These are phyloP conservation scores for Cryphonectria japonica DNA, from an alignment of 2,329 filamentous ascomycete species.

Conservation along the genomic window DNA sequence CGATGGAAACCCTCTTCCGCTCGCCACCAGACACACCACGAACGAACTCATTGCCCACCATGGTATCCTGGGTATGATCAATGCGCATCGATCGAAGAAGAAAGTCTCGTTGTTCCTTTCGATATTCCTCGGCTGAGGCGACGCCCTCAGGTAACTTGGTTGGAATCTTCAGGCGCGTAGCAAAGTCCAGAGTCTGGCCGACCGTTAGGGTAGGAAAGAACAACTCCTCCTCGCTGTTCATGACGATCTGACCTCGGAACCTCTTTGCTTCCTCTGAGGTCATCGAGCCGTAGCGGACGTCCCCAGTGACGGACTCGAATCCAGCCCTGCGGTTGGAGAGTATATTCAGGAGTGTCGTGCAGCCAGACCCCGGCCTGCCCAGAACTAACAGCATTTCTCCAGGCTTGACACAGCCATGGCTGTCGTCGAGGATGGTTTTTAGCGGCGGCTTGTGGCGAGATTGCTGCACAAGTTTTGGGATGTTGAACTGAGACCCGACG, in stretches of 20 bases:
- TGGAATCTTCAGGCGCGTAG: conserved; percentile 34
- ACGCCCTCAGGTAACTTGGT: conserved; percentile 50
- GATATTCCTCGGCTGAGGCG: conserved; percentile 39
- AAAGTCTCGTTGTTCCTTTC: conserved; percentile 52
- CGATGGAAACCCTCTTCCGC: conserved; percentile 76
- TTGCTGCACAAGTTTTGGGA: conserved; percentile 57
- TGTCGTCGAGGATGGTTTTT: conserved; percentile 68
- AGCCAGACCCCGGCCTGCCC: conserved; percentile 61
- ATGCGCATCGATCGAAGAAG: conserved; percentile 62
- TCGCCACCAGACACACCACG: conserved; percentile 74
- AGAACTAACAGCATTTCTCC: conserved; percentile 75
- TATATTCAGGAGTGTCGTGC: conserved; percentile 65
- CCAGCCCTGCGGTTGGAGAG: conserved; percentile 67
- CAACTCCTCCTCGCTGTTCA: conserved; percentile 63
- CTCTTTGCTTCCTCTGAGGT: conserved; percentile 49
- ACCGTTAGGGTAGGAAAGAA: conserved; percentile 64
- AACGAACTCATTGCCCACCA: conserved; percentile 75
- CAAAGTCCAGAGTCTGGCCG: conserved; percentile 64
- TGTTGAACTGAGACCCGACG: conserved; percentile 61
- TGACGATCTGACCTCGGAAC: conserved; percentile 35
- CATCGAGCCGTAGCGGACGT: conserved; percentile 59
- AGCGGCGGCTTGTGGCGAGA: conserved; percentile 58
- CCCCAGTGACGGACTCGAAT: conserved; percentile 60
- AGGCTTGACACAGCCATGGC: conserved; percentile 70
- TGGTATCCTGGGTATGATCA: conserved; percentile 69